Evolutionary conservation across 1,284 basidiomycete species (phyloP).

Genomic region (Singerocomus rubriflavus): DNA sequence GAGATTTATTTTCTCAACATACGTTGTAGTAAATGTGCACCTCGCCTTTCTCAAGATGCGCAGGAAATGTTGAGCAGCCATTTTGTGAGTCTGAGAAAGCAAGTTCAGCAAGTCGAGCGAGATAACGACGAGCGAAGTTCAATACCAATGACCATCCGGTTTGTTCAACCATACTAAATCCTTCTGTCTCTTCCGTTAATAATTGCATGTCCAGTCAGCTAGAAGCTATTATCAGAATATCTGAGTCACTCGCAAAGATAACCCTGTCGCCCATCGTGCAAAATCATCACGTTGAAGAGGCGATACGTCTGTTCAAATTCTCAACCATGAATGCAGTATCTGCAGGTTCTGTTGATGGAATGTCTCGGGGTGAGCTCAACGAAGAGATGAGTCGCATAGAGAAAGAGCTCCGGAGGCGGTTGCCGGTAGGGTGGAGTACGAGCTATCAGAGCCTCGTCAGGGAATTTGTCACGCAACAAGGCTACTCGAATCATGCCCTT

Average conservation of each 20-base stretch:
- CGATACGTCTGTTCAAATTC: conserved; percentile 97
- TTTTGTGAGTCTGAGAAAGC: conserved; percentile 91
- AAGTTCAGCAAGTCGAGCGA: conserved; percentile 94
- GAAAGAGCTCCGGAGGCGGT: conserved; percentile 80
- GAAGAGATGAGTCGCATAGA: conserved; percentile 95
- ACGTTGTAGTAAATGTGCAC: conserved; percentile 83
- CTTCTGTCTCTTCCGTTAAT: conserved; percentile 8
- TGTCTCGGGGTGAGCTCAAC: conserved; percentile 90
- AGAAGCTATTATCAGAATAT: conserved; percentile 98
- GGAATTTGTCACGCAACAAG: conserved; percentile 94
- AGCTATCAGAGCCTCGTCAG: conserved; percentile 92
- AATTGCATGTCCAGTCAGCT: conserved; percentile 69
- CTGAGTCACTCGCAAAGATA: conserved; percentile 94
- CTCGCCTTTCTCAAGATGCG: conserved; percentile 88
- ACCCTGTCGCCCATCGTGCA: conserved; percentile 85
- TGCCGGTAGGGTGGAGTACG: conserved; percentile 97
- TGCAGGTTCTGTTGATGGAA: conserved; percentile 87
- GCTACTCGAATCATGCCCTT: conserved; percentile 87
- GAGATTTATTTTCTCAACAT: conserved; percentile 1
- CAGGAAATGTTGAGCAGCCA: conserved; percentile 97
- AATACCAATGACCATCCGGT: conserved; percentile 98
- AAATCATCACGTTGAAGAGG: conserved; percentile 96
- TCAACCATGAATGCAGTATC: conserved; percentile 99
- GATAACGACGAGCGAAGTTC: conserved; percentile 98
- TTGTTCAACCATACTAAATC: conserved; percentile 24